Conservation (phyloP, 805 yeast species). For the Hanseniaspora lachancei region DNA sequence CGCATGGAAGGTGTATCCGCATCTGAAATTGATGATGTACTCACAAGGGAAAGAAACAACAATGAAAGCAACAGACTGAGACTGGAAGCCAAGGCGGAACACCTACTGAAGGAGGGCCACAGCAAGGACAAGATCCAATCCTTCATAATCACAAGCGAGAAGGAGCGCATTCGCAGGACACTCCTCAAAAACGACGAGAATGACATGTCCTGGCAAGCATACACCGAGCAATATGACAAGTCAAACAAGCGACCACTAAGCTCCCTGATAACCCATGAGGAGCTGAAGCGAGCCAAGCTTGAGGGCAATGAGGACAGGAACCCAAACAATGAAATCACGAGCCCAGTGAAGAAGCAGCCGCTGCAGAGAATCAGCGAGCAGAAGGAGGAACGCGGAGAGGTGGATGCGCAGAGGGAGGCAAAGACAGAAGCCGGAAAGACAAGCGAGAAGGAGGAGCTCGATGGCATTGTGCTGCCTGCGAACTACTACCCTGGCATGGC, state of each 20-base stretch:
- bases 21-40: background rate
- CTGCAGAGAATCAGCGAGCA: background rate
- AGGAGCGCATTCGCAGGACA: background rate
- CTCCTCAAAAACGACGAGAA: background rate
- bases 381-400: background rate
- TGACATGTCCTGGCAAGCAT: background rate
- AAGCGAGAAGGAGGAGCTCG: background rate
- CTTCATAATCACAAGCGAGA: background rate
- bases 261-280: background rate
- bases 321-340: background rate
- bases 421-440: background rate
- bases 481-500: conserved; percentile 1
- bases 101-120: background rate
- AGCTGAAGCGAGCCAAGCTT: background rate
- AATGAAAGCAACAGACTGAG: background rate
- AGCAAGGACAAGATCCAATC: background rate
- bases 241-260: conserved; percentile 2
- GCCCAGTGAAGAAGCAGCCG: background rate
- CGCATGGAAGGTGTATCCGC: background rate
- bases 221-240: background rate
- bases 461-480: conserved; percentile 1
- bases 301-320: background rate
- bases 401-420: background rate
- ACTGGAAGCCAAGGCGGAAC: background rate
- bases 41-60: background rate